These are phyloP conservation scores for Diaporthe sp. DNA, from an alignment of 2,329 filamentous ascomycete species.

Conservation along the genomic window DNA sequence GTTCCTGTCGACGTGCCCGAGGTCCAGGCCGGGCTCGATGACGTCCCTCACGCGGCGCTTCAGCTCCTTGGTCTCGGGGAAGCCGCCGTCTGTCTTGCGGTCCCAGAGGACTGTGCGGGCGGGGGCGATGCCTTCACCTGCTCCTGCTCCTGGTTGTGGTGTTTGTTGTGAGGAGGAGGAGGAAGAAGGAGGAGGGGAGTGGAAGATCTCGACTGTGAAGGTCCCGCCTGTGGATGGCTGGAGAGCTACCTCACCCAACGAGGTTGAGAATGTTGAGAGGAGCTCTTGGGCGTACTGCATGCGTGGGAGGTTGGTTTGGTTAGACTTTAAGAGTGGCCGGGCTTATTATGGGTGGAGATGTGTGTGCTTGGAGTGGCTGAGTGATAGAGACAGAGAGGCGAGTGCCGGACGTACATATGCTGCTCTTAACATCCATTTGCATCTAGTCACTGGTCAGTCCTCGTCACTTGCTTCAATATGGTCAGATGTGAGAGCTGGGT, in stretches of 20 bases:
- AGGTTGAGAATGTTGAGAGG: conserved; percentile 87
- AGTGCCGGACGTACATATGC: conserved; percentile 73
- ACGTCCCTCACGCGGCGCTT: conserved; percentile 87
- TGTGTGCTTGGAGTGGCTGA: not conserved
- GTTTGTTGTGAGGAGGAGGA: conserved; percentile 23
- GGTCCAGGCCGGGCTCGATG: conserved; percentile 79
- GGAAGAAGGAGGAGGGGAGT: conserved; percentile 38
- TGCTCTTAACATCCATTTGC: conserved; percentile 89
- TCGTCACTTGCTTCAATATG: no score
- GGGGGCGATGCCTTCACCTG: not conserved
- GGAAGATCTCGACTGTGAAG: conserved; percentile 78
- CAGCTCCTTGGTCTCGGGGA: conserved; percentile 92
- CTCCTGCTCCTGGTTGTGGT: not conserved
- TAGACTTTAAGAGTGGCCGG: not conserved
- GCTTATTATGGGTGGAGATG: not conserved
- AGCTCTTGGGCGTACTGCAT: conserved; percentile 91
- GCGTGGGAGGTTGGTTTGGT: not conserved
- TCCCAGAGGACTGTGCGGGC: conserved; percentile 80
- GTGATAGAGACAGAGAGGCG: not conserved
- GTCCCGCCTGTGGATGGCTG: conserved; percentile 86
- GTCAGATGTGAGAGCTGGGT: not conserved
- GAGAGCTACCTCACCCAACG: conserved; percentile 87
- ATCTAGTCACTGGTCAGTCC: conserved; percentile 58
- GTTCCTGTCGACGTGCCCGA: conserved; percentile 83
- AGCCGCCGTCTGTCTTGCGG: conserved; percentile 85